Evolutionary conservation across 2,329 filamentous ascomycete genomes (phyloP), one percentile per base, ranked within the genome.

Genomic region (Leptographium flavum): DNA sequence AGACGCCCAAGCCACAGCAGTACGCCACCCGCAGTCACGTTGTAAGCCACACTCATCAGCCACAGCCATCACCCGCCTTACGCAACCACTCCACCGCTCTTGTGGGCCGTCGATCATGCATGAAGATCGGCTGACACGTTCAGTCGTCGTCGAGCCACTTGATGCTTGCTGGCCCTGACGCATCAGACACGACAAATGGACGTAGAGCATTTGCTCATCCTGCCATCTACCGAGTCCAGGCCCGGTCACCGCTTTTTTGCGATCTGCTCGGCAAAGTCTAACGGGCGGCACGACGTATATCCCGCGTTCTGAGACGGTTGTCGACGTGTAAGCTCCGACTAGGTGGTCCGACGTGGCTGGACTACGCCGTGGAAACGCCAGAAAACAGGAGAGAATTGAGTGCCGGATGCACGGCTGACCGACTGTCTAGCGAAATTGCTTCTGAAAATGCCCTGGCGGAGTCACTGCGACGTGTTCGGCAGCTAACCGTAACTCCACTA

Each of bases 331-430:
- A 17, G 31, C n/a, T 9, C 4, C 14, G n/a, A n/a, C n/a, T n/a
- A 25, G 35, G 45, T 50, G 48, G 39, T 47, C 30, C 46, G 48
- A 43, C 32, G 44, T 48, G 49, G 47, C n/a, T n/a, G n/a, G n/a
- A n/a, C n/a, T n/a, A n/a, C n/a, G n/a, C 39, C 31, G 45, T 45
- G 42, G 28, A 37, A 5, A 14, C 15, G 13, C 11, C 19, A 30
- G n/a, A 28, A 38, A 49, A 45, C 40, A 36, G 39, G 30, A 45
- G 47, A 45, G 19, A 41, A 41, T 25, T 41, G 5, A 38, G 4
- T 45, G 19, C 35, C 31, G 31, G 23, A 25, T 25, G 5, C 17
- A 11, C 31, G 41, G 23, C 23, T 35, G 21, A n/a, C 11, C 31
- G 41, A 11, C 15, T 15, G 6, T 14, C 22, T 5, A 31, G 22